Base-by-base conservation (phyloP, 371 early-diverging fungal species). In the Syncephalastrum contaminatum region DNA sequence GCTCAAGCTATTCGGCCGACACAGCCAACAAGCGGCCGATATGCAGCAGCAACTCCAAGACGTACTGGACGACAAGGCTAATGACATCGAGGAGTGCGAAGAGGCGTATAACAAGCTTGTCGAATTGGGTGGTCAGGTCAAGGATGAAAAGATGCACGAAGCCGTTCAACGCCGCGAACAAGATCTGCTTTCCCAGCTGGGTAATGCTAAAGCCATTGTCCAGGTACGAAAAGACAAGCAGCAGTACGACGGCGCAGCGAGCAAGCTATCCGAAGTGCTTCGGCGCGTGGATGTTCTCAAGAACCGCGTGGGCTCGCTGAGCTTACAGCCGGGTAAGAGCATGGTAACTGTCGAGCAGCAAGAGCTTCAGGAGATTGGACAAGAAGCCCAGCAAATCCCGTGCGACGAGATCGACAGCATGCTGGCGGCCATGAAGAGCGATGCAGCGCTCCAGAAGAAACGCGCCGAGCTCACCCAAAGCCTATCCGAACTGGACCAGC, bases 241-340 rank as follows among this genome's bases (percentile, higher is more conserved):
- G 19, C 67, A 70, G 36, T 59, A 62, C 3, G 69, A 68, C 44
- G 58, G 57, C 18, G 69, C 67, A 2, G 54, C 65, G 8, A 48
- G 58, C 12, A 64, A 65, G 24, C 49, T 79, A 8, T 56, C 61
- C 19, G 80, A 75, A 30, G 61, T 69, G 13, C 51, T 71, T n/a
- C 56, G 63, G n/a, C 72, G 70, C 25, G 73, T 80, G 7, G 63
- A 66, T 21, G 60, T 66, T 22, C 53, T 75, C 18, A 80, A 71
- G 24, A 70, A 75, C 13, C 59, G 77, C 14, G 67, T 70, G 7
- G 67, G 71, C 12, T 63, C 69, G 19, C 51, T 81, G 15, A 69
- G 74, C 18, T 25, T 80, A 27, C 61, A 65, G 40, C 20, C 58
- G 13, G 74, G 70, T 2, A 68, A 70, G 27, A 65, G 62, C 19